Base-by-base conservation (phyloP, 129 eudicot genomes). In the Dittrichia graveolens region DNA sequence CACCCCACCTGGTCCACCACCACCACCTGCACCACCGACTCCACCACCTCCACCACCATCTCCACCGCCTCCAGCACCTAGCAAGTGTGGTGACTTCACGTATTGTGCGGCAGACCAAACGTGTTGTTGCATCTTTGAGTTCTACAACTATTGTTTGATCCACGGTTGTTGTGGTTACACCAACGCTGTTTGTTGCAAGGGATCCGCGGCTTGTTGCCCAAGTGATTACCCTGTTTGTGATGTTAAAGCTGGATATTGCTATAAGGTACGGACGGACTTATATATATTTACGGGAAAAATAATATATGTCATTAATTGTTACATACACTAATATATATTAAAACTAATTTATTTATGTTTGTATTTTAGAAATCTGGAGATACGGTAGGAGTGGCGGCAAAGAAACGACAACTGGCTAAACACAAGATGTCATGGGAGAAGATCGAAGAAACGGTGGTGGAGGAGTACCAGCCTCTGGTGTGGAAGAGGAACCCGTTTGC, bases 141-240 rank as follows among this genome's bases (percentile, higher is more conserved):
- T 87, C 56, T 77, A 39, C 34, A 79, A 77, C 63, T 61, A 16
- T 3, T 84, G 94, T 65, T 60, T 87, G n/a, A 62, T 79, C 42
- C 69, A 87, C 5, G 94, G 94, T 14, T 87, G 94, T 15, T 84
- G 89, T 39, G 82, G 61, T 8, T 85, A 87, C 75, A 45, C 75
- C 5, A 73, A 82, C 56, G 94, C 73, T 1, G 94, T 84, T 24
- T 87, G 94, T 56, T 87, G 94, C 72, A 55, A 75, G 41, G 87
- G 80, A 10, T 47, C 78, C 15, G 63, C 80, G 3, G 68, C 75
- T 58, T 87, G 94, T 74, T 87, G 89, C 71, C 89, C 94, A 35
- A 63, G 72, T 8, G 89, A 84, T 66, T 87, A 87, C 66, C 94
- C 89, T 46, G 64, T 87, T 74, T 87, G 94, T 19, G 87, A 84